These are phyloP conservation scores for Phytophthora fragariae DNA, from an alignment of 352 stramenopile genomes.

Conservation along the genomic window DNA sequence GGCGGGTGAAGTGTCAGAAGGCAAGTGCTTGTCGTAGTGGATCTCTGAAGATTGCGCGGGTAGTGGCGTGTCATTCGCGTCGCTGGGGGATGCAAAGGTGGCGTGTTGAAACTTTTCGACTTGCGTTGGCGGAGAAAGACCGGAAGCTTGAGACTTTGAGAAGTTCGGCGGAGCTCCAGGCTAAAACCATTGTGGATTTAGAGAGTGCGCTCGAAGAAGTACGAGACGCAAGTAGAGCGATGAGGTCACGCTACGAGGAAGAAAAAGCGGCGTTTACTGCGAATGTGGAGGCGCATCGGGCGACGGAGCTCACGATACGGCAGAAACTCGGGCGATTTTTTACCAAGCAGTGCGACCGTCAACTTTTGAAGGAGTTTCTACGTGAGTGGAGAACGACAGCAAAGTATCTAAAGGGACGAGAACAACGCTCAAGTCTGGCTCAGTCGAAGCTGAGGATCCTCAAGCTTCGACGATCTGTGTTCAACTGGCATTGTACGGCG, in stretches of 20 bases:
- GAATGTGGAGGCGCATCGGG: slow-evolving; percentile 9
- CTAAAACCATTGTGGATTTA: slow-evolving; percentile 16
- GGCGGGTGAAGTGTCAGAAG: slow-evolving; percentile 12
- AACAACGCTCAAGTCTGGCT: slow-evolving; percentile 9
- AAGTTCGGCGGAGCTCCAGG: slow-evolving; percentile 4
- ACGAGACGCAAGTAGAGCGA: not conserved
- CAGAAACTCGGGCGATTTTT: slow-evolving; percentile 47
- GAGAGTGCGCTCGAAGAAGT: slow-evolving; percentile 9
- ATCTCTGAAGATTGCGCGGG: slow-evolving; percentile 2
- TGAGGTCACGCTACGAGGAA: slow-evolving; percentile 20
- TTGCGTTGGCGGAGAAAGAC: slow-evolving; percentile 25
- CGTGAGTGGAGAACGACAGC: slow-evolving; percentile 22
- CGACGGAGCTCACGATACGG: slow-evolving; percentile 31
- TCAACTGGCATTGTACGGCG: slow-evolving; percentile 18
- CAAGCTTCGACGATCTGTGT: slow-evolving; percentile 24
- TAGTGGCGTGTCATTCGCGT: slow-evolving; percentile 17
- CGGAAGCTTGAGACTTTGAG: slow-evolving; percentile 3
- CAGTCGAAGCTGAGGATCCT: slow-evolving; percentile 10
- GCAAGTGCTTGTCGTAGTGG: slow-evolving; percentile 6
- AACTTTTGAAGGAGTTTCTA: slow-evolving; percentile 30
- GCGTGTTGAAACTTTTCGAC: slow-evolving; percentile 27
- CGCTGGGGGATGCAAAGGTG: slow-evolving; percentile 27
- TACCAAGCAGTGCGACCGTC: slow-evolving; percentile 42
- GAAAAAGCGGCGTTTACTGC: slow-evolving; percentile 10
- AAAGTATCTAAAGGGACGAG: slow-evolving; percentile 6